Evolutionary conservation across 306 rosid species (phyloP), one percentile per base, ranked within the genome.

Genomic region (Trichosanthes truncata): DNA sequence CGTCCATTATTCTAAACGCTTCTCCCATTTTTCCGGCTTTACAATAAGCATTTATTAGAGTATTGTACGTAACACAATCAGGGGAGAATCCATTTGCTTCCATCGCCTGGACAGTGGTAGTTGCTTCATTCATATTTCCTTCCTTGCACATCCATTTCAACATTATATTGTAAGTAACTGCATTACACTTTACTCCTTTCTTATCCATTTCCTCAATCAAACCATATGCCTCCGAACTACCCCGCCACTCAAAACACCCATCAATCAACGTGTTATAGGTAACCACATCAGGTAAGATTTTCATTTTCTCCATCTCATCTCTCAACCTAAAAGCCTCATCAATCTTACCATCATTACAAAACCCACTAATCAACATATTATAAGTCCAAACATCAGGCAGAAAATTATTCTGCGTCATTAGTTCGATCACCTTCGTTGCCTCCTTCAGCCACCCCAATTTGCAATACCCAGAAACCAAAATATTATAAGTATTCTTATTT

Each of bases 231-330:
- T 81, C 89, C 2, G 20, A 73, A 21, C 83, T 79, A 11, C 82
- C 87, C 29, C 80, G 81, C 83, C 82, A 78, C 74, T 80, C 77
- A 63, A 91, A 92, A 82, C 86, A 86, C 80, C 90, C 93, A 79
- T 94, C 87, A 65, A 94, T 81, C 91, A 94, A 81, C 11, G 97
- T 94, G 84, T 94, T 94, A 85, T 91, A 94, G 0, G 97, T 94
- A 79, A 94, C 91, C 83, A 82, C 89, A 85, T 94, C 97, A 0
- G 95, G 95, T 33, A 80, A 43, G 80, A 89, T 49, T 65, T 84
- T 89, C 82, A 89, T 84, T 59, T 48, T 84, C 82, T 82, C 93
- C 98, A 94, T 94, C 83, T 88, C 88, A 68, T 81, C 89, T 81
- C 89, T 86, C 63, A 94, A 78, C 85, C 87, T 81, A 74, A 91